These are phyloP conservation scores for Microdochium bolleyi DNA, from an alignment of 2,329 filamentous ascomycete genomes.

Conservation along the genomic window DNA sequence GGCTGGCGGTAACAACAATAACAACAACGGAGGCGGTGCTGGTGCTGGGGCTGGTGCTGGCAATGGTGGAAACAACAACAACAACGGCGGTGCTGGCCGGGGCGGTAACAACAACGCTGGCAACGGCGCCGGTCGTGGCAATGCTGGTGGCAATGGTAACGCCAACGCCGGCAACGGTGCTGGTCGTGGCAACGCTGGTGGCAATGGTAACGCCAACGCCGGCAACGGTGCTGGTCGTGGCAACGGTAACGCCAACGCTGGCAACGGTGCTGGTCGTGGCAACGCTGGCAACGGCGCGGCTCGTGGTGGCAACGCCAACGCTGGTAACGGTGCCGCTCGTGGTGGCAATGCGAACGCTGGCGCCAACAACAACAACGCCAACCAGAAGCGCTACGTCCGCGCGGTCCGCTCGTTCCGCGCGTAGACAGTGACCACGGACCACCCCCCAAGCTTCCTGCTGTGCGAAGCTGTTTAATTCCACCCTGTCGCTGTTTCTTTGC, in stretches of 20 bases:
- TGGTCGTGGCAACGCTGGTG: too few relatives aligned
- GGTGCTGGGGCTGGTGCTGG: slow-evolving; percentile 4
- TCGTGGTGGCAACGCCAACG: not conserved
- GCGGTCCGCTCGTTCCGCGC: not conserved
- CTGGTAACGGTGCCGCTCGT: not conserved
- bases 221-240: slow-evolving; percentile 3
- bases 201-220: not conserved
- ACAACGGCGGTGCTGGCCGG: slow-evolving; percentile 3
- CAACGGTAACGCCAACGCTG: slow-evolving; percentile 3
- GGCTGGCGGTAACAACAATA: slow-evolving; percentile 14
- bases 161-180: not conserved
- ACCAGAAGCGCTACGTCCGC: not conserved
- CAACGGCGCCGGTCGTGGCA: not conserved
- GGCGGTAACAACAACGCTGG: slow-evolving; percentile 3
- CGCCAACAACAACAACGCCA: not conserved
- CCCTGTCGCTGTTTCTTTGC: too few relatives aligned
- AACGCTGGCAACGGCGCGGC: too few relatives aligned
- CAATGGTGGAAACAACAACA: slow-evolving; percentile 3
- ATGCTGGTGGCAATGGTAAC: not conserved
- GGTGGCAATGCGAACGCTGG: too few relatives aligned
- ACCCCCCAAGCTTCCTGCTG: too few relatives aligned
- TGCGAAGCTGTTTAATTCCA: too few relatives aligned
- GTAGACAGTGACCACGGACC: too few relatives aligned
- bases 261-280: not conserved
- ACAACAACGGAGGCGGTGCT: slow-evolving; percentile 4